These are phyloP conservation scores for Aspergillus ustus DNA, from an alignment of 2,329 filamentous ascomycete species.

Conservation along the genomic window DNA sequence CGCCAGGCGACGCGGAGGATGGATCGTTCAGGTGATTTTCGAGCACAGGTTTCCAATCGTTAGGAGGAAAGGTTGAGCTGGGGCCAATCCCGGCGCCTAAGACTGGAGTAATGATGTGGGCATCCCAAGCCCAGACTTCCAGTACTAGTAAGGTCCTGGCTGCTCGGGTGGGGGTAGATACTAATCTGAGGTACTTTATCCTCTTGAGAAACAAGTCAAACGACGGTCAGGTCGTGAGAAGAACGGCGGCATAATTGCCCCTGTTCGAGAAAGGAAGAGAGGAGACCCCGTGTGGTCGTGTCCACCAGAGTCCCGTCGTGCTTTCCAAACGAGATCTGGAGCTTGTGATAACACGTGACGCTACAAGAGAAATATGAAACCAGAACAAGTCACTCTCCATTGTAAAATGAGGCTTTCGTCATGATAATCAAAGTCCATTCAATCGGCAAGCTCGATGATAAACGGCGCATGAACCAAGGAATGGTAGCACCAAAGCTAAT, in stretches of 20 bases:
- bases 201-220: background rate
- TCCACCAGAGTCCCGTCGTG: background rate
- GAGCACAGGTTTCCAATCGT: conserved; percentile 15
- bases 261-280: background rate
- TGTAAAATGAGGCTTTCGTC: background rate
- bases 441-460: background rate
- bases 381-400: background rate
- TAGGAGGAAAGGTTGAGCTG: conserved; percentile 2
- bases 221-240: background rate
- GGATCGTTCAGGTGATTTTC: conserved; percentile 5
- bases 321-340: background rate
- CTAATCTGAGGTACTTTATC: background rate
- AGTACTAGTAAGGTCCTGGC: background rate
- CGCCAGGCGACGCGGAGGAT: conserved; percentile 22
- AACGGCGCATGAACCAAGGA: conserved; percentile 10
- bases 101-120: background rate
- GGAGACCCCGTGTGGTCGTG: background rate
- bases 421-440: background rate
- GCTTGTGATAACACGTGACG: background rate
- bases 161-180: background rate
- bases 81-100: conserved; percentile 10
- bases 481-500: conserved; percentile 1
- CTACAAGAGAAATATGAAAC: background rate
- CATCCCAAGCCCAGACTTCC: background rate
- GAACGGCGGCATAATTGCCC: background rate